Evolutionary conservation across 2,329 filamentous ascomycete genomes (phyloP), one percentile per base, ranked within the genome.

Genomic region (Akanthomyces muscarius): DNA sequence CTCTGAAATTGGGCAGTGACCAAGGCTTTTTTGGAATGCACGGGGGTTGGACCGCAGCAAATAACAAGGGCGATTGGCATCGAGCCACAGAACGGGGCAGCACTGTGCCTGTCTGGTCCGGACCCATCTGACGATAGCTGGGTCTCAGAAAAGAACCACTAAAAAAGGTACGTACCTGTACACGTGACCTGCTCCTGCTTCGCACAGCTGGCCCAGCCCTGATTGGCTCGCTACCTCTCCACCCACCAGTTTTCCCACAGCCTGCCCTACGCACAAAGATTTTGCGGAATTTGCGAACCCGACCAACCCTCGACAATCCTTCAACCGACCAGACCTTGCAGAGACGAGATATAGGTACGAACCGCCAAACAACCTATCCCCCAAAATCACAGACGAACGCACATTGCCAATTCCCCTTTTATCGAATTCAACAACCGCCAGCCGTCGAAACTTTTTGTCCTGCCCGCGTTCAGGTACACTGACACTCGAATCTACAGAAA

Each of bases 321-420:
- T 72, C 72, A 74, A 73, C 73, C 59, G 59, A 74, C 71, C 74
- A 74, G 69, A 74, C 51, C 44, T 71, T 71, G 70, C 74, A 73
- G 71, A 75, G 73, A 74, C 74, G 75, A 77, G 72, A 71, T 72
- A 74, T 73, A 77, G 76, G 76, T 77, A 77, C 74, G 76, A 75
- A 63, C 61, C 28, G 61, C 64, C 66, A 66, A 5, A 14, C 33
- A 67, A 67, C 68, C 66, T 64, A 47, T 62, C 62, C 65, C 60
- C 33, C 33, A 36, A 36, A 63, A 38, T 42, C 41, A 65, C 67
- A 57, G 58, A 51, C 58, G 33, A 28, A 48, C 16, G 28, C 28
- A 13, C 18, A 38, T 23, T 41, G 8, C 33, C 18, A 54, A 41
- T 13, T 25, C 25, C 13, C 41, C 25, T 36, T 36, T 23, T 25